phyloP scores from a whole-genome alignment of 371 early-diverging fungal genomes.

The Chytridium lagenaria region DNA sequence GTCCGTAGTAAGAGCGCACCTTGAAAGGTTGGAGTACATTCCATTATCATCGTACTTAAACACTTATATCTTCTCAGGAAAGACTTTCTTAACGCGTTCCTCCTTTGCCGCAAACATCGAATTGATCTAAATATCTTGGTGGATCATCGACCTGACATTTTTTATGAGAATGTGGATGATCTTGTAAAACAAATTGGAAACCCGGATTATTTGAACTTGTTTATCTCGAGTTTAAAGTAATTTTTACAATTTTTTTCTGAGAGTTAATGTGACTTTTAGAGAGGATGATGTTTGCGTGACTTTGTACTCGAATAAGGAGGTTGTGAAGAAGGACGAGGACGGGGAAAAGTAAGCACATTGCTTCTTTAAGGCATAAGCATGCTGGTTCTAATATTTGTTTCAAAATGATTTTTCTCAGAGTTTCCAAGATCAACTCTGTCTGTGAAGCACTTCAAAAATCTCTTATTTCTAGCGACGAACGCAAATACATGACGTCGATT shows the following conservation, averaged over 20 bases:
- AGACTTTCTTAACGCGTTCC: constrained; percentile 81
- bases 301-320: constrained; percentile 56
- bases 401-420: neutral
- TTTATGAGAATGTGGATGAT: constrained; percentile 67
- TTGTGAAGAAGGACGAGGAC: neutral
- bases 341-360: neutral
- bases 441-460: constrained; percentile 75
- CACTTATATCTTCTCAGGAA: constrained; percentile 31
- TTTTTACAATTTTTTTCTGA: neutral
- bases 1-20: constrained; percentile 71
- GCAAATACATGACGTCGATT: constrained; percentile 77
- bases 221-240: constrained; percentile 76
- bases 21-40: constrained; percentile 71
- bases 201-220: constrained; percentile 87
- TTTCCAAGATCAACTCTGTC: constrained; percentile 42
- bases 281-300: constrained; percentile 73
- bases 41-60: no score
- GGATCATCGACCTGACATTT: constrained; percentile 75
- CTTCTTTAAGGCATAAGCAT: neutral
- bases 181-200: constrained; percentile 83
- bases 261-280: constrained; percentile 40
- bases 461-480: constrained; percentile 64
- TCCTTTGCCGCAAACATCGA: constrained; percentile 86
- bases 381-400: neutral
- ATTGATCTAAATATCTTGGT: constrained; percentile 91